phyloP scores from a whole-genome alignment of 1,284 basidiomycete species.

The Papiliotrema flavescens region DNA sequence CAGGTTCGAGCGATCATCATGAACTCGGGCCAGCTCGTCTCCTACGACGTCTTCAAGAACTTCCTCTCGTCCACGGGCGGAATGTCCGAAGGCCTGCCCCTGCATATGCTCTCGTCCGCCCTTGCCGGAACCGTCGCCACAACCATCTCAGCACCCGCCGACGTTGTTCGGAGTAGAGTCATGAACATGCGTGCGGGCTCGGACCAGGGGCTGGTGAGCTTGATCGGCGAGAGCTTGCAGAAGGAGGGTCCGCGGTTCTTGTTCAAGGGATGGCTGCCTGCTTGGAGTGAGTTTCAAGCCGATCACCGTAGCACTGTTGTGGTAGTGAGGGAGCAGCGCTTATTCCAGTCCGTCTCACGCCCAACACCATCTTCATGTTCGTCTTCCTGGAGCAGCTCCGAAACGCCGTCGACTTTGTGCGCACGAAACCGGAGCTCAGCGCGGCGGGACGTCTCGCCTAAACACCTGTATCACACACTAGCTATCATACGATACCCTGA shows the following conservation, averaged over 20 bases:
- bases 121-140: constrained; percentile 26
- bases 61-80: constrained; percentile 43
- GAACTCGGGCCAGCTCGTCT: constrained; percentile 54
- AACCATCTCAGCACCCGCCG: constrained; percentile 23
- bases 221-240: constrained; percentile 11
- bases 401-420: constrained; percentile 8
- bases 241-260: constrained; percentile 16
- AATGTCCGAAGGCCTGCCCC: constrained; percentile 50
- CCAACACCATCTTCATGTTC: constrained; percentile 22
- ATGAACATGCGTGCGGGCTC: constrained; percentile 8
- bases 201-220: constrained; percentile 6
- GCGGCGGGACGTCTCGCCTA: background rate
- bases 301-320: too few relatives aligned
- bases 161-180: constrained; percentile 26
- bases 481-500: background rate
- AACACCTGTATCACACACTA: background rate
- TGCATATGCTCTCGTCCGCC: constrained; percentile 21
- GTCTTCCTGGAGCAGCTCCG: constrained; percentile 25
- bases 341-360: constrained; percentile 13
- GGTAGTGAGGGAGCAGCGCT: too few relatives aligned
- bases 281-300: constrained; percentile 13
- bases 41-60: constrained; percentile 57
- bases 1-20: constrained; percentile 54
- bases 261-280: constrained; percentile 23
- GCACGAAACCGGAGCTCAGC: background rate